These are phyloP conservation scores for Aspergillaceae sp. DNA, from an alignment of 2,329 filamentous ascomycete genomes.

Conservation along the genomic window DNA sequence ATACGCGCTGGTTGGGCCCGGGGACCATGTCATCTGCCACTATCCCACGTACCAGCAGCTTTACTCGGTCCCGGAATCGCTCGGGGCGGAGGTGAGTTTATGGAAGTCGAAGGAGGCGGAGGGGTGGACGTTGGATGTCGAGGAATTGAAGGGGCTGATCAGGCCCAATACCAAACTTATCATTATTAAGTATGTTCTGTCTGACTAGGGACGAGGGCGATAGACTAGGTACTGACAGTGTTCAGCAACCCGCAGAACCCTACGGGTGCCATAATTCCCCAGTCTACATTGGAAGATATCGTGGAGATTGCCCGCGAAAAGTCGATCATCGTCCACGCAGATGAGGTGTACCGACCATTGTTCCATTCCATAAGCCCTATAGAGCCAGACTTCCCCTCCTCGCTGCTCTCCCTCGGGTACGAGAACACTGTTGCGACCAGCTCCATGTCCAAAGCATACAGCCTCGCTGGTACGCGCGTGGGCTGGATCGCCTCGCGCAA, in stretches of 20 bases:
- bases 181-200: conserved; percentile 46
- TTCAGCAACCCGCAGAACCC: conserved; percentile 67
- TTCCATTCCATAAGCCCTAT: conserved; percentile 60
- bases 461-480: conserved; percentile 69
- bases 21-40: conserved; percentile 78
- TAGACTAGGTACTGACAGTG: background rate
- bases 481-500: conserved; percentile 73
- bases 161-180: conserved; percentile 46
- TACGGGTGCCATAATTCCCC: conserved; percentile 62
- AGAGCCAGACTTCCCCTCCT: conserved; percentile 53
- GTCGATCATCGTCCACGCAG: conserved; percentile 59
- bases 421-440: conserved; percentile 63
- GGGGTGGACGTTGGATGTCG: conserved; percentile 58
- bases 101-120: conserved; percentile 62
- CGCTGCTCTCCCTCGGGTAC: conserved; percentile 64
- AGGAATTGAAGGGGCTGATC: conserved; percentile 57
- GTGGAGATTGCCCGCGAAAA: conserved; percentile 55
- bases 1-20: conserved; percentile 61
- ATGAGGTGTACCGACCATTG: conserved; percentile 78
- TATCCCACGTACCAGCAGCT: conserved; percentile 83
- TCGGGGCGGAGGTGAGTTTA: conserved; percentile 68
- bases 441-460: conserved; percentile 78
- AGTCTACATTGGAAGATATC: conserved; percentile 51
- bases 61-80: conserved; percentile 62
- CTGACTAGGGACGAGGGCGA: too few relatives aligned